These are phyloP conservation scores for Cladosporium halotolerans DNA, from an alignment of 2,329 filamentous ascomycete species.

Conservation along the genomic window DNA sequence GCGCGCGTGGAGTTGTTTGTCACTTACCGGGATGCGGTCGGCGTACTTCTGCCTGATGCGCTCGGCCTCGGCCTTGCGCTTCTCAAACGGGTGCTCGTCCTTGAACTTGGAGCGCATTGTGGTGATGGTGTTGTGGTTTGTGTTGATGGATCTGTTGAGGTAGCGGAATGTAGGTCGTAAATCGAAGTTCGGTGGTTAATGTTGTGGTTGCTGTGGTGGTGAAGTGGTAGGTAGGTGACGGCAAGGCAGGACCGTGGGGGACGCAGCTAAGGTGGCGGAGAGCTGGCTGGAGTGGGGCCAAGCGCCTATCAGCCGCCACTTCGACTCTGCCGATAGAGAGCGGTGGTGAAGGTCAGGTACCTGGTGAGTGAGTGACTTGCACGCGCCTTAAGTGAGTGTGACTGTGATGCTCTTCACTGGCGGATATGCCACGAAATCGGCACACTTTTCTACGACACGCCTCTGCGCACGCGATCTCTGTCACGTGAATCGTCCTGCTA, in stretches of 20 bases:
- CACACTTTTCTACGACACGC: background rate
- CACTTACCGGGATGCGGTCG: slow-evolving; percentile 91
- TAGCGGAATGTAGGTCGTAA: background rate
- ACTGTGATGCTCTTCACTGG: background rate
- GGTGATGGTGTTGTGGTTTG: slow-evolving; percentile 25
- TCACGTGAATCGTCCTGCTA: background rate
- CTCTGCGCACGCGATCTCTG: background rate
- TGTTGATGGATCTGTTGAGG: background rate
- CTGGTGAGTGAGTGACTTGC: background rate
- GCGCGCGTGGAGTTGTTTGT: slow-evolving; percentile 2
- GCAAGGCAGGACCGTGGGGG: background rate
- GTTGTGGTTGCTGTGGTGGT: background rate
- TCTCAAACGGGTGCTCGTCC: slow-evolving; percentile 99
- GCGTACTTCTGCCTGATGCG: slow-evolving; percentile 98
- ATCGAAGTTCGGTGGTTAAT: background rate
- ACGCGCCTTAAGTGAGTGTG: background rate
- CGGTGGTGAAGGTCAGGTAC: background rate
- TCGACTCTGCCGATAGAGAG: background rate
- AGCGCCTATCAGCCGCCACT: background rate
- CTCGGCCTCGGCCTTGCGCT: slow-evolving; percentile 99
- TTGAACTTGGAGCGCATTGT: slow-evolving; percentile 99
- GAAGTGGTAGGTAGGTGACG: background rate
- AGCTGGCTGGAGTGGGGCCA: background rate
- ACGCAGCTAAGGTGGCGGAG: background rate
- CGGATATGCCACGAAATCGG: background rate